Conservation (phyloP, 192 early-diverging fungal genomes). For the Gamsiella multidivaricata region DNA sequence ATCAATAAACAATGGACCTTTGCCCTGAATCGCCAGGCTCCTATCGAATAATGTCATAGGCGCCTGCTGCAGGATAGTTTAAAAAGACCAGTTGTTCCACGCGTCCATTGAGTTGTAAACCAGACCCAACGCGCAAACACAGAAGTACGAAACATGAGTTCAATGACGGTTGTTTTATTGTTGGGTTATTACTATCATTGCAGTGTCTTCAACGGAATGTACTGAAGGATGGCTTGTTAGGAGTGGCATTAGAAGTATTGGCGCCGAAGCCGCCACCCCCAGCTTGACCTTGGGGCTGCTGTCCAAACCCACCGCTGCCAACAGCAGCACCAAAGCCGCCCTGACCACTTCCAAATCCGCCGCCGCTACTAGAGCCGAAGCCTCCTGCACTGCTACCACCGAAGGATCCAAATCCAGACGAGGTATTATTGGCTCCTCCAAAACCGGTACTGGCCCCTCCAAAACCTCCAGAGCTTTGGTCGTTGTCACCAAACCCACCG, state of each 20-base stretch:
- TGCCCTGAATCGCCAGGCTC: too few relatives aligned
- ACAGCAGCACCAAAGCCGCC: constrained; percentile 9
- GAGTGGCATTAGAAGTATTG: constrained; percentile 6
- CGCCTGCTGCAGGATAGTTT: too few relatives aligned
- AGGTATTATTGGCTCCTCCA: constrained; percentile 3
- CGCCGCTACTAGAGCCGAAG: not conserved
- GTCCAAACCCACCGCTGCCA: constrained; percentile 13
- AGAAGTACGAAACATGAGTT: too few relatives aligned
- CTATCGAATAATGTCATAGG: too few relatives aligned
- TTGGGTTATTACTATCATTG: too few relatives aligned
- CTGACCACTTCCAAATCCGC: constrained; percentile 11
- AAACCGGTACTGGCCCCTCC: not conserved
- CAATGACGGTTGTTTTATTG: too few relatives aligned
- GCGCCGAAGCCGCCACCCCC: constrained; percentile 5
- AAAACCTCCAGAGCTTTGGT: constrained; percentile 1
- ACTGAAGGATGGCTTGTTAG: constrained; percentile 15
- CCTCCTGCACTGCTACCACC: not conserved
- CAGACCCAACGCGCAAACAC: too few relatives aligned
- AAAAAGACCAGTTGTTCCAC: too few relatives aligned
- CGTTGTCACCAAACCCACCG: constrained; percentile 3
- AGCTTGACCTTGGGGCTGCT: constrained; percentile 8
- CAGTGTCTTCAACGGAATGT: constrained; percentile 16
- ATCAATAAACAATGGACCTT: too few relatives aligned
- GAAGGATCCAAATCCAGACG: constrained; percentile 8
- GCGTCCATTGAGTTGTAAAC: too few relatives aligned